Conservation (phyloP, 257 asterid genomes). For the Verbena officinalis region DNA sequence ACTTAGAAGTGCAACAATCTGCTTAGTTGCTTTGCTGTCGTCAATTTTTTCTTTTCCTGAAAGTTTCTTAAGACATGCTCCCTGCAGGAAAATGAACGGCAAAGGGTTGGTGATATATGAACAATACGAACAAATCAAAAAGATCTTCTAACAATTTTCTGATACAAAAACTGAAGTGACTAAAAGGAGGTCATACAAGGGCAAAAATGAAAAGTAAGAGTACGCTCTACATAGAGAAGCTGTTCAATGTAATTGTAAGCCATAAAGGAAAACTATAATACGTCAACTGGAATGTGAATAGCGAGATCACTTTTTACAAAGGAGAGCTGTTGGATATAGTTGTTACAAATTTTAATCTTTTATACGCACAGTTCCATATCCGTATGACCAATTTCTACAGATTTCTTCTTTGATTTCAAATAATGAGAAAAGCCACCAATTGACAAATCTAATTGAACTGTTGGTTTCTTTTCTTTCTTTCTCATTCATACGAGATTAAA, state of each 20-base stretch:
- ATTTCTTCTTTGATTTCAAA: constrained; percentile 11
- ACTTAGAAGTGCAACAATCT: constrained; percentile 90
- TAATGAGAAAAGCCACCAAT: constrained; percentile 10
- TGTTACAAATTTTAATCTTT: not conserved
- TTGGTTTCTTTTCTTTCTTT: constrained; percentile 5
- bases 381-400: not conserved
- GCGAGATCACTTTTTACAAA: not conserved
- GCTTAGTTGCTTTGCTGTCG: constrained; percentile 86
- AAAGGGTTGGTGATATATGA: constrained; percentile 15
- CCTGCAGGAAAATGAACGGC: constrained; percentile 53
- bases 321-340: not conserved
- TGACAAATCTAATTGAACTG: constrained; percentile 8
- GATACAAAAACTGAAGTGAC: not conserved
- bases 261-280: not conserved
- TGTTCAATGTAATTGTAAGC: not conserved
- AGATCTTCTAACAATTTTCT: not conserved
- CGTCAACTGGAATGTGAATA: not conserved
- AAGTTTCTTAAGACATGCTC: constrained; percentile 82
- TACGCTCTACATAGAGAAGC: not conserved
- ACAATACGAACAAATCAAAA: constrained; percentile 18
- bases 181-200: not conserved
- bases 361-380: not conserved
- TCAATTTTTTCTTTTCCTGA: constrained; percentile 86
- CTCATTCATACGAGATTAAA: not conserved
- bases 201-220: constrained; percentile 1